phyloP scores from a whole-genome alignment of 1,139 yeast species.

The Lodderomyces beijingensis region DNA sequence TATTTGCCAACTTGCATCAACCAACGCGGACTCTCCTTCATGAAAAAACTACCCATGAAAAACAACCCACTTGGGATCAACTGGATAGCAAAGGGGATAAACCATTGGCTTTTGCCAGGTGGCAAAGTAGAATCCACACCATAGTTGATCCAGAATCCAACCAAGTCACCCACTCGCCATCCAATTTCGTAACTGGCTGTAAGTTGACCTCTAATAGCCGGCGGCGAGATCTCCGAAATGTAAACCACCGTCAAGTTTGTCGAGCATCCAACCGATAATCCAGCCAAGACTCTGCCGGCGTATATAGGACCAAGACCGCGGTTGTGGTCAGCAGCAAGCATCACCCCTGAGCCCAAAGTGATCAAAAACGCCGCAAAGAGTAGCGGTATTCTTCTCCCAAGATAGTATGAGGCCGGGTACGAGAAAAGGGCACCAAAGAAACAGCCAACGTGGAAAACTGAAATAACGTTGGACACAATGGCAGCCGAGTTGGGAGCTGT shows the following conservation, averaged over 20 bases:
- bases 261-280: constrained; percentile 38
- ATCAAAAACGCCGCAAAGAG: constrained; percentile 31
- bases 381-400: constrained; percentile 34
- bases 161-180: constrained; percentile 41
- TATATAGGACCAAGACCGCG: constrained; percentile 38
- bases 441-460: constrained; percentile 43
- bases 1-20: constrained; percentile 31
- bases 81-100: constrained; percentile 42
- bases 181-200: constrained; percentile 40
- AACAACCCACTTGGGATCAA: constrained; percentile 40
- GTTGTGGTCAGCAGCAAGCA: constrained; percentile 30
- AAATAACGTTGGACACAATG: constrained; percentile 34
- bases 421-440: constrained; percentile 41
- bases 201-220: constrained; percentile 38
- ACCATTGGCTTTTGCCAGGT: constrained; percentile 33
- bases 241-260: constrained; percentile 41
- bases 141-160: constrained; percentile 42
- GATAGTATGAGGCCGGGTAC: constrained; percentile 35
- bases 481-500: constrained; percentile 19
- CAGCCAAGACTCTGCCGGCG: constrained; percentile 40
- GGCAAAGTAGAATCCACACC: constrained; percentile 23
- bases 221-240: constrained; percentile 38
- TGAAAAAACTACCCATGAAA: constrained; percentile 29
- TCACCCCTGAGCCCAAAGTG: constrained; percentile 37
- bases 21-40: constrained; percentile 42